These are phyloP conservation scores for Daldinia vernicosa DNA, from an alignment of 495 filamentous ascomycete species.

Conservation along the genomic window DNA sequence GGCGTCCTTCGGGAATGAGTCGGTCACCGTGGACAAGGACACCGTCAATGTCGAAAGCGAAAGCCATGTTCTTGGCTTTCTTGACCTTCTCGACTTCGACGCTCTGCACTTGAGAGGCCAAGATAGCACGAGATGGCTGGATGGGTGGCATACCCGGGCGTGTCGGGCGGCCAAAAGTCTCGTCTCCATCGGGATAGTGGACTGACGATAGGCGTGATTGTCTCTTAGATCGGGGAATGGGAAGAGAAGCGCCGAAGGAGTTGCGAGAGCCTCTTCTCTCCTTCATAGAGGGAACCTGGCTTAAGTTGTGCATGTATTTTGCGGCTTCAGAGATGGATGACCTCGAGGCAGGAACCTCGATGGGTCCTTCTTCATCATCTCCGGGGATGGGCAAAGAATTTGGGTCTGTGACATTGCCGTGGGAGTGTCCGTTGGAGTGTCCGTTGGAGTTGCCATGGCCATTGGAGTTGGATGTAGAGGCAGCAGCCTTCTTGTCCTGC, in stretches of 20 bases:
- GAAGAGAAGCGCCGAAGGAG: slow-evolving; percentile 80
- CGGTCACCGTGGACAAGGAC: slow-evolving; percentile 72
- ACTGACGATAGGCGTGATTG: slow-evolving; percentile 70
- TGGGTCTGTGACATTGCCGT: slow-evolving; percentile 24
- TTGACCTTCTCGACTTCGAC: slow-evolving; percentile 72
- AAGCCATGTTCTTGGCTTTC: slow-evolving; percentile 71
- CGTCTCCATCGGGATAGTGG: slow-evolving; percentile 51
- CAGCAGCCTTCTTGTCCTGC: slow-evolving; percentile 42
- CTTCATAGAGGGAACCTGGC: slow-evolving; percentile 70
- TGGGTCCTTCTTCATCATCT: slow-evolving; percentile 59
- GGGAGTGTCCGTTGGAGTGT: background rate
- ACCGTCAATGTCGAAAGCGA: slow-evolving; percentile 74
- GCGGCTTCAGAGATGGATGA: slow-evolving; percentile 74
- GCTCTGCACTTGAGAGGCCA: slow-evolving; percentile 78
- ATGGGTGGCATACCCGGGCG: slow-evolving; percentile 59
- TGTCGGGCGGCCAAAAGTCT: slow-evolving; percentile 48
- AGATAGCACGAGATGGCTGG: slow-evolving; percentile 70
- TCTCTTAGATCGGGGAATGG: slow-evolving; percentile 77
- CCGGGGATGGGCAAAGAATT: slow-evolving; percentile 58
- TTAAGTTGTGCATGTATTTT: slow-evolving; percentile 78
- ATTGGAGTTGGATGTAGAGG: slow-evolving; percentile 32
- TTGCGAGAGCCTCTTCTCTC: slow-evolving; percentile 76
- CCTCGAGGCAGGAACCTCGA: slow-evolving; percentile 76
- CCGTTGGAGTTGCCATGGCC: background rate
- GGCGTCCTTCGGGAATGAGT: slow-evolving; percentile 67